Base-by-base conservation (phyloP, 176 grass and related monocot genomes). In the Miscanthus lutarioriparius region DNA sequence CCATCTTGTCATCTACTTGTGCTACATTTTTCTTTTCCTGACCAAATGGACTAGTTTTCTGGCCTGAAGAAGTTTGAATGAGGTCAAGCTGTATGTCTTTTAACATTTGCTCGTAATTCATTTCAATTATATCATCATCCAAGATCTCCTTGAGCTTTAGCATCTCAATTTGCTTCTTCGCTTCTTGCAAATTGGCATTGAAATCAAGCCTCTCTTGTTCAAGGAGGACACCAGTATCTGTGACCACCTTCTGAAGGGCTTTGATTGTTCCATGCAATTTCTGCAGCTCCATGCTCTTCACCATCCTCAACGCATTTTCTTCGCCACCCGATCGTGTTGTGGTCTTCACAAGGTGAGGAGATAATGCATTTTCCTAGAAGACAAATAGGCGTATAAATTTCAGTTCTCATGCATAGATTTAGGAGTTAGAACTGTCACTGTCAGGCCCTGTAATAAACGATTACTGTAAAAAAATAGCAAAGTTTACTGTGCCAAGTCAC, bases 11-110 rank as follows among this genome's bases (percentile, higher is more conserved):
- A 82, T 90, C 76, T 39, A 76, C 51, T 40, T 91, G 89, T 45
- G 78, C 80, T 90, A 74, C 79, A 76, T 54, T 82, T 80, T 49
- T 90, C 67, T 72, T 86, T 23, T 67, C 39, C 75, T 69, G 79
- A 37, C 67, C 58, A 72, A 65, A 80, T 54, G 66, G 83, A 48
- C 64, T 67, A 49, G 35, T 80, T 83, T 36, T 87, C 64, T 19
- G 32, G 36, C 53, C 87, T 25, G 92, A 91, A 78, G 89, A 90
- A 87, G 82, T 87, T 83, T 94, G 87, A 49, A 90, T 80, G 23
- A 96, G 87, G 70, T 99, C 96, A 39, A 96, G 89, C 39, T 94
- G 89, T 77, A 99, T 89, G 67, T 99, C 86, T 85, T 95, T 99
- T 64, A 92, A 61, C 86, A 92, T 97, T 74, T 92, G 70, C 49